phyloP scores from a whole-genome alignment of 345 rosid genomes.

The Eucalyptus viminalis region DNA sequence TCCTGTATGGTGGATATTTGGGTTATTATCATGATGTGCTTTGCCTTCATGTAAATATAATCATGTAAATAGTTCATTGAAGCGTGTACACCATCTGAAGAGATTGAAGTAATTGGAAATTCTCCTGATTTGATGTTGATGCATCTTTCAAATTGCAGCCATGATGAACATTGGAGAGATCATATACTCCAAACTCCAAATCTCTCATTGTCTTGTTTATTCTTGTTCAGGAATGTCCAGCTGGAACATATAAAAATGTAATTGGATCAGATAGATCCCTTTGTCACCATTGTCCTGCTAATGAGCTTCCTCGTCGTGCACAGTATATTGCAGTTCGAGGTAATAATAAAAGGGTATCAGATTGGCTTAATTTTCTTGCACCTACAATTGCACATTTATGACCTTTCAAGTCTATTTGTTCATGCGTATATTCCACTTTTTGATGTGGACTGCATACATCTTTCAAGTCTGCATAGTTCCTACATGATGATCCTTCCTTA shows the following conservation, averaged over 20 bases:
- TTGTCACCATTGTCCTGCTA: slow-evolving; percentile 64
- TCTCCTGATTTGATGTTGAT: not conserved
- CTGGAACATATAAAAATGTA: slow-evolving; percentile 84
- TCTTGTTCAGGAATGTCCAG: slow-evolving; percentile 79
- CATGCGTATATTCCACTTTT: not conserved
- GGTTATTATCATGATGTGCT: not conserved
- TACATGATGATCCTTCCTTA: not conserved
- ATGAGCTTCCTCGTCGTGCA: slow-evolving; percentile 88
- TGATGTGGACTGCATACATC: not conserved
- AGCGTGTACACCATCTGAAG: not conserved
- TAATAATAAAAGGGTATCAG: slow-evolving; percentile 2
- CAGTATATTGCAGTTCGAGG: slow-evolving; percentile 74
- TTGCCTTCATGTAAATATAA: not conserved
- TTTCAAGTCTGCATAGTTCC: not conserved
- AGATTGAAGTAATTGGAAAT: not conserved
- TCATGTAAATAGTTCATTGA: not conserved
- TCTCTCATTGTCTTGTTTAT: not conserved
- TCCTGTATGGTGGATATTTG: not conserved
- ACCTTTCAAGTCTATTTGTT: not conserved
- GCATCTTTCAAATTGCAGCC: not conserved
- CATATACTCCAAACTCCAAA: not conserved
- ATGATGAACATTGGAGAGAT: not conserved
- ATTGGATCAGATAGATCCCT: slow-evolving; percentile 78
- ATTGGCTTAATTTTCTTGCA: not conserved
- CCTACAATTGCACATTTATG: not conserved